Evolutionary conservation across 2,329 filamentous ascomycete genomes (phyloP), one percentile per base, ranked within the genome.

Genomic region (Colletotrichum eremochloae): DNA sequence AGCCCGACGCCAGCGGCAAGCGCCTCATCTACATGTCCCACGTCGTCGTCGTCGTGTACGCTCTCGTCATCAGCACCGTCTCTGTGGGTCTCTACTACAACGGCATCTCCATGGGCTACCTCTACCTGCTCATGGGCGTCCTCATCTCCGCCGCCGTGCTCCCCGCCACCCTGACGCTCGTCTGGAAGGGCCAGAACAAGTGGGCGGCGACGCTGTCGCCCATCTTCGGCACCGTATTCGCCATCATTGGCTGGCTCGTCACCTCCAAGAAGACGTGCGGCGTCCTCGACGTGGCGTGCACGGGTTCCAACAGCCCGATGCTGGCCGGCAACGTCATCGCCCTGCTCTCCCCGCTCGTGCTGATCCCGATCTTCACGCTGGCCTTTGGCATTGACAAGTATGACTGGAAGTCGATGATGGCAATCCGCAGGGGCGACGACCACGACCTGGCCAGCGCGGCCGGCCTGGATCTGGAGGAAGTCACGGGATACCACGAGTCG

Each of bases 111-210:
- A 96, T 97, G 93, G 95, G 94, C 14, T 97, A 95, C 77, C 86
- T 97, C 3, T 97, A 97, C 78, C 85, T 97, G 1, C 89, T 97
- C 79, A 97, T 97, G 95, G 95, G 95, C 9, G 93, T 95, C 63
- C 94, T 97, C 77, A 96, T 97, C 78, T 94, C 92, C 0, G 90
- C 93, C 0, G 95, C 94, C 3, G 94, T 97, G 4, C 87, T 97
- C 15, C 95, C 95, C 0, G 93, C 94, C 0, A 92, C 94, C 0
- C 84, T 97, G 74, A 93, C 94, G 0, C 87, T 97, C 0, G 86
- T 95, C 71, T 97, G 94, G 94, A 89, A 88, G 62, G 90, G 92
- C 2, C 94, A 97, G 80, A 94, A 93, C 76, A 90, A 89, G 83
- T 89, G 89, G 77, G 92, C 93, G 0, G 93, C 92, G 0, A 90